Conservation (phyloP, 2,329 filamentous ascomycete genomes). For the Coniochaeta sp. region DNA sequence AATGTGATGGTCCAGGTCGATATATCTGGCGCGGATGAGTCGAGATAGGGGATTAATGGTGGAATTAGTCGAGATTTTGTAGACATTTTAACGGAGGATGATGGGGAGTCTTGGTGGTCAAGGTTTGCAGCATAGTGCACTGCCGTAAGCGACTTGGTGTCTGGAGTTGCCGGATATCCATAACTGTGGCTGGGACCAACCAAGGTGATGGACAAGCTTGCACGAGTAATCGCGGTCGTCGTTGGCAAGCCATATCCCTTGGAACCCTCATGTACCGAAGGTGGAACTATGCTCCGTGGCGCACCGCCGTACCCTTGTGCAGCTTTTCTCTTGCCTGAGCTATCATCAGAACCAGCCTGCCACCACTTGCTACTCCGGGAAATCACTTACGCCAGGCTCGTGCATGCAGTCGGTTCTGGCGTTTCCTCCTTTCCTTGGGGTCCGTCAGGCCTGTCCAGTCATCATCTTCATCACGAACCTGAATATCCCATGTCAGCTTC, state of each 20-base stretch:
- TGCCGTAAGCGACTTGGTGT: background rate
- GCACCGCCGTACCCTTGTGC: background rate
- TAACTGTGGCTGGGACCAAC: background rate
- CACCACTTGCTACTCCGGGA: conserved; percentile 18
- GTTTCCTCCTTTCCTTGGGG: conserved; percentile 29
- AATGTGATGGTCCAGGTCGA: conserved; percentile 21
- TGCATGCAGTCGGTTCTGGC: conserved; percentile 37
- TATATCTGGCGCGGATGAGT: conserved; percentile 8
- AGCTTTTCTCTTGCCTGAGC: background rate
- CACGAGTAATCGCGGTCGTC: background rate
- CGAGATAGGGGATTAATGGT: background rate
- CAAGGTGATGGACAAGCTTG: background rate
- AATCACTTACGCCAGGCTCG: conserved; percentile 33
- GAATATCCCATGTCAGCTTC: conserved; percentile 7
- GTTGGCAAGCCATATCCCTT: background rate
- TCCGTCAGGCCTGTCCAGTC: conserved; percentile 38
- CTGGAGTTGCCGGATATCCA: background rate
- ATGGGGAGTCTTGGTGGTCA: background rate
- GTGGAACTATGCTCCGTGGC: background rate
- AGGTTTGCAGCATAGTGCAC: background rate
- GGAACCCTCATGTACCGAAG: background rate
- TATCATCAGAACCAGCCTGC: conserved; percentile 14
- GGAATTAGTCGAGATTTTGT: background rate
- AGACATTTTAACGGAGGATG: background rate
- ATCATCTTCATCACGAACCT: conserved; percentile 30